These are phyloP conservation scores for Porcisia deanei DNA, from an alignment of 208 protist species.

Conservation along the genomic window DNA sequence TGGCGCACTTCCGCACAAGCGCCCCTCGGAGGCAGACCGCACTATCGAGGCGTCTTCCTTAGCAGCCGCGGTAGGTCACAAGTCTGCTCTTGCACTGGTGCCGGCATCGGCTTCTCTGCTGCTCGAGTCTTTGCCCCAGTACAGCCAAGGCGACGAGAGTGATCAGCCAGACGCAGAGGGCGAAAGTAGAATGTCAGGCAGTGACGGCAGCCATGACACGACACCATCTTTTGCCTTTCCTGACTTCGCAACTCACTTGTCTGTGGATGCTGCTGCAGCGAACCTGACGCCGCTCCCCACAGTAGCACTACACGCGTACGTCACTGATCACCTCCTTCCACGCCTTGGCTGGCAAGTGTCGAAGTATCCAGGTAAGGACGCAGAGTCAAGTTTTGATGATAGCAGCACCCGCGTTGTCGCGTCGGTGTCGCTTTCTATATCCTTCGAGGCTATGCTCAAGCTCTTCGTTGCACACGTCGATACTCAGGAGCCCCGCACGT, in stretches of 20 bases:
- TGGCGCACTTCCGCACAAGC: not conserved
- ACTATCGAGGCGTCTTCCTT: not conserved
- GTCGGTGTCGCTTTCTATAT: slow-evolving; percentile 22
- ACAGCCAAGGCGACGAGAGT: slow-evolving; percentile 3
- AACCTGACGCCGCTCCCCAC: slow-evolving; percentile 8
- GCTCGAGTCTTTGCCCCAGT: slow-evolving; percentile 4
- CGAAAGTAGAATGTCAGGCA: not conserved
- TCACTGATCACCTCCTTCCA: slow-evolving; percentile 18
- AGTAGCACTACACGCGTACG: slow-evolving; percentile 19
- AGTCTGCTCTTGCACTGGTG: not conserved
- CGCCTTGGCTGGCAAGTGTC: slow-evolving; percentile 28
- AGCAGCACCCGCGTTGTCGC: not conserved
- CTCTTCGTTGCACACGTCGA: slow-evolving; percentile 36
- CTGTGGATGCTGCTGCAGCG: not conserved
- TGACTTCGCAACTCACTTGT: slow-evolving; percentile 3
- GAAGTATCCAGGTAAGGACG: not conserved
- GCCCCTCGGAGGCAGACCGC: slow-evolving; percentile 1
- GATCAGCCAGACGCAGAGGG: not conserved
- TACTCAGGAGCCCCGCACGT: slow-evolving; percentile 32
- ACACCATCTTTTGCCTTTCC: not conserved
- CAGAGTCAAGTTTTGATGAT: not conserved
- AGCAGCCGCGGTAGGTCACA: not conserved
- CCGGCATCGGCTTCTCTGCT: not conserved
- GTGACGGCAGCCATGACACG: not conserved
- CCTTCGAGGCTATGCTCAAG: slow-evolving; percentile 25